Percentiles rank a stretch among this genome's conserved stretches.
Evolutionary conservation across 306 rosid species (phyloP).

Genomic region (Comarum palustre): DNA sequence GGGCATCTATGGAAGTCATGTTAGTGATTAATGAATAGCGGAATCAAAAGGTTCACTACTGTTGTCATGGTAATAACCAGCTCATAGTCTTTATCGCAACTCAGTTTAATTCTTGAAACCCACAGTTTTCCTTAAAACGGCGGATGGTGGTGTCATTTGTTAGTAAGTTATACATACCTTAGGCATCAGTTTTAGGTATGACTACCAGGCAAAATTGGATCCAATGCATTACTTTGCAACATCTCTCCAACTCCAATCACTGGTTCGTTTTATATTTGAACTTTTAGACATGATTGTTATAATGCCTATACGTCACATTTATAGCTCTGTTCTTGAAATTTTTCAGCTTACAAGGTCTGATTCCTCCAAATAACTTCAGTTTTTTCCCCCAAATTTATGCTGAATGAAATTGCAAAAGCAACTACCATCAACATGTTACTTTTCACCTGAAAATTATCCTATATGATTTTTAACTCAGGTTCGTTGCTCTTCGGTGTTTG

Average conservation of each 20-base stretch:
- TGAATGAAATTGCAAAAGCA: neutral
- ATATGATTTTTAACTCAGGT: slow-evolving; percentile 40
- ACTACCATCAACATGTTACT: neutral
- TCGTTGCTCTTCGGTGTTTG: slow-evolving; percentile 69
- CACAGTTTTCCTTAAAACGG: neutral
- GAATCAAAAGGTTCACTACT: slow-evolving; percentile 8
- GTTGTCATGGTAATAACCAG: slow-evolving; percentile 3
- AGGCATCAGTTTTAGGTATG: slow-evolving; percentile 1
- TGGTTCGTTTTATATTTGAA: neutral
- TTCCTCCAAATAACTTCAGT: neutral
- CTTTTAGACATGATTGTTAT: neutral
- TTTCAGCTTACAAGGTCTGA: neutral
- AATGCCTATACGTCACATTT: neutral
- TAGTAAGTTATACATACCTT: neutral
- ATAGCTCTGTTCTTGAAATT: neutral
- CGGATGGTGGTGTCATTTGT: neutral
- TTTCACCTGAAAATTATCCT: neutral
- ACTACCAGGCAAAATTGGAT: neutral
- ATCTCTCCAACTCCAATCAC: neutral
- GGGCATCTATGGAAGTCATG: neutral
- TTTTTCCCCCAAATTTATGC: neutral
- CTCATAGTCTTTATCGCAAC: neutral
- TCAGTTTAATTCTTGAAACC: neutral
- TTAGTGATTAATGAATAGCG: slow-evolving; percentile 2
- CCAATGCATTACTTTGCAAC: no score